Base-by-base conservation (phyloP, 768 basidiomycete genomes). In the Phanerochaete carnosa region DNA sequence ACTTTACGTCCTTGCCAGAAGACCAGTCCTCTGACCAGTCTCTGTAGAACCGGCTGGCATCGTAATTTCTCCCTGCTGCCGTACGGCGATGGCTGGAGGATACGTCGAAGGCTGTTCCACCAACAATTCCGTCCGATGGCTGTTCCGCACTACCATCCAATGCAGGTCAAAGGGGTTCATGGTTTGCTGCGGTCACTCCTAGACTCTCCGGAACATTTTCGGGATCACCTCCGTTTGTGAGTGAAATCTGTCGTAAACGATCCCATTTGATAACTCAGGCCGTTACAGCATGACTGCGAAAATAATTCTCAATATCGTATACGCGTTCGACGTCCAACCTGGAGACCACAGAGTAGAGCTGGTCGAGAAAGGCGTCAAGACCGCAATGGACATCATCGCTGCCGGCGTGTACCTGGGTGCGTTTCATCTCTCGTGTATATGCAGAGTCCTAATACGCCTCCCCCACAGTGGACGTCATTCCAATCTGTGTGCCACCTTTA, bases 261-360 rank as follows among this genome's bases (percentile, higher is more conserved):
- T 43, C 19, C 19, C 6, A 35, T 35, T 35, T 35, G 13, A 35
- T 35, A 35, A 7, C 33, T 35, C 7, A 35, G 6, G 7, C 6
- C 33, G 6, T 47, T 9, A 19, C 32, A 66, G 66, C n/a, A 58
- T 64, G 55, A 51, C 63, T 3, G 65, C 60, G 12, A 30, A 35
- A 7, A 54, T 47, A 7, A 64, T 66, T 30, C 51, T 68, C 35
- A 37, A 51, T 6, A 32, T 64, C 6, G 58, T 59, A 7, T 68
- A 64, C 45, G 65, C 58, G 4, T 57, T 62, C 15, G 61, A 68
- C 25, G 54, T 66, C 32, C n/a, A 62, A 37, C 39, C 35, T 7
- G 57, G 62, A 9, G 65, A 68, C 45, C 58, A 46, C 5, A 59
- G 57, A 43, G 55, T 68, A 15, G 26, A 54, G 23, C 56, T 60